These are phyloP conservation scores for Cicer yamashitae DNA, from an alignment of 306 rosid species.

Conservation along the genomic window DNA sequence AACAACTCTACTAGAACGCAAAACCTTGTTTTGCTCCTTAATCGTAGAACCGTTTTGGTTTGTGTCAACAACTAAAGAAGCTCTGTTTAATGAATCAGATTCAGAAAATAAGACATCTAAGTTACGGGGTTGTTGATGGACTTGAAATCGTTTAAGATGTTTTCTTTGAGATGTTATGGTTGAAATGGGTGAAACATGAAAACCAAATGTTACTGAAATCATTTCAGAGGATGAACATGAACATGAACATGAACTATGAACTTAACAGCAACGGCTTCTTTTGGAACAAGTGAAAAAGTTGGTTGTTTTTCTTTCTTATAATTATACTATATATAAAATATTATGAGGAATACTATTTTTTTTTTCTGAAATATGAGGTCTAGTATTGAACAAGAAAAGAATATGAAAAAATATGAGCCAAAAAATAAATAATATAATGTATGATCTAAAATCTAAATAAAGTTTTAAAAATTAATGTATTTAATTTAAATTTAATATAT, in stretches of 20 bases:
- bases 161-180: constrained; percentile 27
- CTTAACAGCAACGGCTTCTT: not conserved
- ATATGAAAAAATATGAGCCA: too few species aligned
- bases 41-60: constrained; percentile 45
- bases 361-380: too few species aligned
- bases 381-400: too few species aligned
- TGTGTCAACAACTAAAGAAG: constrained; percentile 51
- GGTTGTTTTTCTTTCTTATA: not conserved
- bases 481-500: too few species aligned
- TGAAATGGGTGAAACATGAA: constrained; percentile 48
- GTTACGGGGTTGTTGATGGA: constrained; percentile 49
- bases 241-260: not conserved
- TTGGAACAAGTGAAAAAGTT: not conserved
- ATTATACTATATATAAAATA: too few species aligned
- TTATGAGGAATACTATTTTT: too few species aligned
- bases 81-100: constrained; percentile 52
- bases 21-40: constrained; percentile 46
- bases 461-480: too few species aligned
- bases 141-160: constrained; percentile 22
- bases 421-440: too few species aligned
- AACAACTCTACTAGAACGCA: constrained; percentile 11
- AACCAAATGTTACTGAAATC: constrained; percentile 58
- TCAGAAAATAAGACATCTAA: constrained; percentile 53
- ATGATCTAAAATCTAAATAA: too few species aligned
- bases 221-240: constrained; percentile 25